Base-by-base conservation (phyloP, 2,329 filamentous ascomycete species). In the Acrodontium crateriforme region DNA sequence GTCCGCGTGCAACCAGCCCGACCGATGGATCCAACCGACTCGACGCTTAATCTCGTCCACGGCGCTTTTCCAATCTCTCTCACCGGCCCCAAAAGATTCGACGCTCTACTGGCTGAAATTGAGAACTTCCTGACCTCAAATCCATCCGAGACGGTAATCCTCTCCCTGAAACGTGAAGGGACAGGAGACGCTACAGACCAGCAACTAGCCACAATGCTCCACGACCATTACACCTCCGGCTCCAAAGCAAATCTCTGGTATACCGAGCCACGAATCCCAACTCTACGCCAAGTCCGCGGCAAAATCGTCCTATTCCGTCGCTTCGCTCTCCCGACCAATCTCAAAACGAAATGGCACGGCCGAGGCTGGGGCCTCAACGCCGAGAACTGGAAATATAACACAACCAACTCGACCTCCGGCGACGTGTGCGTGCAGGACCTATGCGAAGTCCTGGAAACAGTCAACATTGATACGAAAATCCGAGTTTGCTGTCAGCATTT, bases 101-200 rank as follows among this genome's bases (percentile, higher is more conserved):
- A 69, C 32, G 71, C 76, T 28, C 60, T 95, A 34, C 64, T 92
- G 34, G 70, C 74, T 24, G 71, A 74, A 22, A 63, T 84, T 53
- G 36, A 41, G 4, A 56, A 62, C 11, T 95, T 94, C 55, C 68
- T 95, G 9, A 67, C 78, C 16, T 59, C 65, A 15, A 77, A 94
- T 51, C 78, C 81, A 0, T 73, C 69, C 33, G 89, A 98, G 58
- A 78, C 78, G 0, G 59, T 98, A 35, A 71, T 95, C 42, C 67
- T 95, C 54, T 85, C 78, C 30, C 50, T 98, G 43, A 98, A 98
- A 60, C 76, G 84, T 35, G 89, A 98, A 59, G 89, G 89, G 12
- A 69, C 78, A 0, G 87, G 87, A 30, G 74, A 69, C 28, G 72
- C 77, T 24, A 82, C 72, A 9, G 89, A 95, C 52, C 67, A 74